Conservation (phyloP, 2,329 filamentous ascomycete species). For the Dactylellina leptospora region DNA sequence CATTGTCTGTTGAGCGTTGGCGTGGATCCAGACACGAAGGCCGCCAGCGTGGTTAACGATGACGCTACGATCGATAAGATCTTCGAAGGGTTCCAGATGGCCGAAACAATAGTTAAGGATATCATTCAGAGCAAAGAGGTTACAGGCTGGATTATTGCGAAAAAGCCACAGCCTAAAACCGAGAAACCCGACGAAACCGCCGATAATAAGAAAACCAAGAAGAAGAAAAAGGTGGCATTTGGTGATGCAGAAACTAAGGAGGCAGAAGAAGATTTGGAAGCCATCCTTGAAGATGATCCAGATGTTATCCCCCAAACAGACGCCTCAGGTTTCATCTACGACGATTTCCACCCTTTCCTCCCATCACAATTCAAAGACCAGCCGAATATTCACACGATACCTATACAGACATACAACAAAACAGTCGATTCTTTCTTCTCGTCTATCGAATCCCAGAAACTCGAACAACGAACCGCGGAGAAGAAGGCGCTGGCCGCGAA, state of each 20-base stretch:
- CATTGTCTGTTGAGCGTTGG: slow-evolving; percentile 76
- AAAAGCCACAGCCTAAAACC: slow-evolving; percentile 62
- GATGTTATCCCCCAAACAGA: slow-evolving; percentile 59
- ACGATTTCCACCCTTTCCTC: slow-evolving; percentile 93
- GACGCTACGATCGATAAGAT: slow-evolving; percentile 72
- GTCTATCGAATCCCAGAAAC: slow-evolving; percentile 89
- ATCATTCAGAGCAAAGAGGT: slow-evolving; percentile 71
- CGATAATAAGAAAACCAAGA: slow-evolving; percentile 55
- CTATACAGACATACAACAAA: slow-evolving; percentile 86
- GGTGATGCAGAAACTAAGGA: slow-evolving; percentile 57
- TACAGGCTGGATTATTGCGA: slow-evolving; percentile 89
- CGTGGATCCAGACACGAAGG: slow-evolving; percentile 74
- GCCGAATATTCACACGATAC: slow-evolving; percentile 72
- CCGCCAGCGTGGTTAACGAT: slow-evolving; percentile 74
- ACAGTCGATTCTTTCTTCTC: slow-evolving; percentile 98
- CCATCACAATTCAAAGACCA: slow-evolving; percentile 80
- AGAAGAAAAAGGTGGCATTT: slow-evolving; percentile 54
- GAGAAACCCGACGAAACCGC: slow-evolving; percentile 59
- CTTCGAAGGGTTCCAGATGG: slow-evolving; percentile 73
- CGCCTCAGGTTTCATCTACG: slow-evolving; percentile 71
- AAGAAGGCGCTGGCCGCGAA: slow-evolving; percentile 80
- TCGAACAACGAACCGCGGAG: slow-evolving; percentile 83
- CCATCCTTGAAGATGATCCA: slow-evolving; percentile 59
- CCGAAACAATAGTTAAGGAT: slow-evolving; percentile 73
- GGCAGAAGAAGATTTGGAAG: slow-evolving; percentile 57